Conservation (phyloP, 257 asterid genomes). For the Solanum raphanifolium region DNA sequence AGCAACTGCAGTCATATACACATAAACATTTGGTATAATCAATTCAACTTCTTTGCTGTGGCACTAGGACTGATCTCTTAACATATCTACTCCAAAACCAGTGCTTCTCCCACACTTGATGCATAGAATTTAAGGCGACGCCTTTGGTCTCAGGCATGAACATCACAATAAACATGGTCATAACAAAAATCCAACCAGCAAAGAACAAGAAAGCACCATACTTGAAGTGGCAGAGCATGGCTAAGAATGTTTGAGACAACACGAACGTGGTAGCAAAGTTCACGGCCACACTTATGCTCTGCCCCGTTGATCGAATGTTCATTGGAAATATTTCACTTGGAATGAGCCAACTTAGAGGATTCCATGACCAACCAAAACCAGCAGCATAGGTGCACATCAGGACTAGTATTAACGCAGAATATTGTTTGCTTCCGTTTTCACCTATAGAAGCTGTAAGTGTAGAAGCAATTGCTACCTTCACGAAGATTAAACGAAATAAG, state of each 20-base stretch:
- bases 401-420: constrained; percentile 43
- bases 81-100: constrained; percentile 76
- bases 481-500: neutral
- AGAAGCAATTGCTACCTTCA: neutral
- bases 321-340: constrained; percentile 78
- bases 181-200: constrained; percentile 59
- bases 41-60: neutral
- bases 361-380: constrained; percentile 90
- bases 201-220: constrained; percentile 78
- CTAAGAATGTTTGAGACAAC: constrained; percentile 70
- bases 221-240: constrained; percentile 78
- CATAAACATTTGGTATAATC: neutral
- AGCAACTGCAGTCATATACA: neutral
- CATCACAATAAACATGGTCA: constrained; percentile 63
- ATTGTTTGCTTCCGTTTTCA: neutral
- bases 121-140: constrained; percentile 79
- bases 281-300: constrained; percentile 67
- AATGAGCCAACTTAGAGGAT: constrained; percentile 83
- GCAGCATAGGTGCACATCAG: constrained; percentile 64
- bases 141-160: constrained; percentile 81
- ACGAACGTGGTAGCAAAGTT: constrained; percentile 66
- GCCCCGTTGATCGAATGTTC: constrained; percentile 81
- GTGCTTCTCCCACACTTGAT: constrained; percentile 78
- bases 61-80: neutral
- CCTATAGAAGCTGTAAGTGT: neutral